phyloP scores from a whole-genome alignment of 140 eudicot genomes.

The Ambrosia hybrid region DNA sequence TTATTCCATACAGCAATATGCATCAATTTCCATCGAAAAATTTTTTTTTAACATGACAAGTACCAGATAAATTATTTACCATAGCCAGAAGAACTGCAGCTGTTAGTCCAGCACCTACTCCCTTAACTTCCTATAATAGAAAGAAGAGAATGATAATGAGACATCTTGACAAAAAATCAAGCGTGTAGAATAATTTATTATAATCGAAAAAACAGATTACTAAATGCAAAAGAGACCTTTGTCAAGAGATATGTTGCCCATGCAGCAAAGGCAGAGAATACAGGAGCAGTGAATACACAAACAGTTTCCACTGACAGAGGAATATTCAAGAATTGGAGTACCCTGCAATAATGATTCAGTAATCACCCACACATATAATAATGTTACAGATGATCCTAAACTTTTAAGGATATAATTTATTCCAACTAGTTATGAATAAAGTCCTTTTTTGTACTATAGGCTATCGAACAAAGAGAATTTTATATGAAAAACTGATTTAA shows the following conservation, averaged over 20 bases:
- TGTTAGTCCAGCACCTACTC: constrained; percentile 91
- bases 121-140: constrained; percentile 81
- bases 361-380: not conserved
- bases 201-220: not conserved
- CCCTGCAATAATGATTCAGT: constrained; percentile 44
- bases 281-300: constrained; percentile 95
- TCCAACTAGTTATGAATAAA: not conserved
- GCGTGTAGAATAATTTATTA: not conserved
- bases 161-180: not conserved
- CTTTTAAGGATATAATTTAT: not conserved
- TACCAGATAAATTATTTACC: constrained; percentile 47
- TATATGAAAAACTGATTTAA: not conserved
- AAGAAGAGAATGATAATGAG: constrained; percentile 9
- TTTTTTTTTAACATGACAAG: constrained; percentile 21
- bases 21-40: constrained; percentile 12
- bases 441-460: not conserved
- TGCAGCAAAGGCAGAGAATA: constrained; percentile 93
- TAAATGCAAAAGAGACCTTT: constrained; percentile 53
- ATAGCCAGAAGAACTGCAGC: constrained; percentile 96
- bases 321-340: constrained; percentile 73
- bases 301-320: constrained; percentile 98
- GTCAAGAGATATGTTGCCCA: constrained; percentile 92
- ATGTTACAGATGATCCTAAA: not conserved
- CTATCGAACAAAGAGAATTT: not conserved
- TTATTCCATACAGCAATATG: constrained; percentile 1